phyloP scores from a whole-genome alignment of 1,284 basidiomycete genomes.

The Cutaneotrichosporon sp. region DNA sequence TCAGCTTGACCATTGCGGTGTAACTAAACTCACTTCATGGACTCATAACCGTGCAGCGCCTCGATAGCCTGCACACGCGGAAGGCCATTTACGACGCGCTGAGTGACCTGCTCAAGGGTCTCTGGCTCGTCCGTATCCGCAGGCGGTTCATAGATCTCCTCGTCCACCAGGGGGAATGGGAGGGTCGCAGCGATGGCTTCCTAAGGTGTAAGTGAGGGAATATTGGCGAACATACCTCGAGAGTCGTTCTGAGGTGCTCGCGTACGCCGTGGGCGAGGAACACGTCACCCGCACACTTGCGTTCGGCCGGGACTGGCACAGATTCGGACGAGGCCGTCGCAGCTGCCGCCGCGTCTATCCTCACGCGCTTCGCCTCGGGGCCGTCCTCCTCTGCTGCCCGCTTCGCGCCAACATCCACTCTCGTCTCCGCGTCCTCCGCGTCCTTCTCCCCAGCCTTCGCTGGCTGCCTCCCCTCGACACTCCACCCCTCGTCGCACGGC shows the following conservation, averaged over 20 bases:
- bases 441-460: background rate
- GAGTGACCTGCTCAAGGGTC: constrained; percentile 42
- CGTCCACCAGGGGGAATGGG: constrained; percentile 44
- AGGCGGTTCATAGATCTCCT: constrained; percentile 46
- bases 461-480: constrained; percentile 21
- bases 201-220: background rate
- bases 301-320: background rate
- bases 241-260: constrained; percentile 21
- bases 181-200: background rate
- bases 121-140: constrained; percentile 37
- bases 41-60: constrained; percentile 42
- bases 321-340: background rate
- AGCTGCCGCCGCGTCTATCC: background rate
- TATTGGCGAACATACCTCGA: constrained; percentile 2
- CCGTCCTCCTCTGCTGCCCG: constrained; percentile 8
- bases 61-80: constrained; percentile 47
- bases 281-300: constrained; percentile 39
- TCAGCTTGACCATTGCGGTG: constrained; percentile 12
- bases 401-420: background rate
- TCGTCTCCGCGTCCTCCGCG: background rate
- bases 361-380: constrained; percentile 4
- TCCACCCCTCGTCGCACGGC: constrained; percentile 22
- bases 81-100: constrained; percentile 31
- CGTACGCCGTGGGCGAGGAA: constrained; percentile 41
- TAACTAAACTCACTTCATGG: background rate